A percentile compares a stretch with the other conserved stretches of the same genome.
Conservation (phyloP, 2,329 filamentous ascomycete species). For the Ascochyta viciae-villosae region DNA sequence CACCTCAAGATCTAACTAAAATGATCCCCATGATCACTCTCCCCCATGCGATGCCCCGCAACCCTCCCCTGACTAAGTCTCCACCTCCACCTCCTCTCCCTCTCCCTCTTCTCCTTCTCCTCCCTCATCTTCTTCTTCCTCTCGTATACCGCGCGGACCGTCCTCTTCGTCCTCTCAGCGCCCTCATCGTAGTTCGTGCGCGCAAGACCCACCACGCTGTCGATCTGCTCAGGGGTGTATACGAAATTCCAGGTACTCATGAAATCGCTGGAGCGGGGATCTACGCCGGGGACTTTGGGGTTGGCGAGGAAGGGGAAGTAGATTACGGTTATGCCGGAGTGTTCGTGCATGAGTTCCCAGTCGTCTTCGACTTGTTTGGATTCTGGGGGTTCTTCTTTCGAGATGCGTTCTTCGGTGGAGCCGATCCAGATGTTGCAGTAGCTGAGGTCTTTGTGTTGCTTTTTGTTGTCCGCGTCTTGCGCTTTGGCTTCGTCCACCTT, state of each 20-base stretch:
- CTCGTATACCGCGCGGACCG: conserved; percentile 89
- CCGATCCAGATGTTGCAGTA: conserved; percentile 98
- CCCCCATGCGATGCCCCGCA: conserved; percentile 61
- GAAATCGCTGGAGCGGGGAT: conserved; percentile 83
- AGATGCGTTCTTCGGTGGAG: conserved; percentile 74
- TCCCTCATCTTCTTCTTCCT: conserved; percentile 77
- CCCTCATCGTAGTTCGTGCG: conserved; percentile 88
- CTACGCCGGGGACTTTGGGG: conserved; percentile 77
- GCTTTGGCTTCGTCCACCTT: conserved; percentile 67
- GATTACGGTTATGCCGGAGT: conserved; percentile 85
- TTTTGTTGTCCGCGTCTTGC: conserved; percentile 32
- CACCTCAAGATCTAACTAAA: conserved; percentile 59
- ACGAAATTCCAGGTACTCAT: conserved; percentile 98
- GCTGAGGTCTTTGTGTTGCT: conserved; percentile 64
- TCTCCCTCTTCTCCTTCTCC: conserved; percentile 55
- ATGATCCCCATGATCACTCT: conserved; percentile 66
- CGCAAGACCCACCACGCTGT: conserved; percentile 81
- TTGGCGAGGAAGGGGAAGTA: conserved; percentile 93
- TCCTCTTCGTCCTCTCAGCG: conserved; percentile 75
- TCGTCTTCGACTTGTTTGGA: conserved; percentile 67
- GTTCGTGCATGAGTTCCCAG: conserved; percentile 71
- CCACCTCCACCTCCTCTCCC: conserved; percentile 46
- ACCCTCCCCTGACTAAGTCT: conserved; percentile 57
- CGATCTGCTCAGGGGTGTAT: conserved; percentile 89
- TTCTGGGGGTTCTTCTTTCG: conserved; percentile 60